Base-by-base conservation (phyloP, 169 alveolate genomes). In the Plasmodium knowlesi region DNA sequence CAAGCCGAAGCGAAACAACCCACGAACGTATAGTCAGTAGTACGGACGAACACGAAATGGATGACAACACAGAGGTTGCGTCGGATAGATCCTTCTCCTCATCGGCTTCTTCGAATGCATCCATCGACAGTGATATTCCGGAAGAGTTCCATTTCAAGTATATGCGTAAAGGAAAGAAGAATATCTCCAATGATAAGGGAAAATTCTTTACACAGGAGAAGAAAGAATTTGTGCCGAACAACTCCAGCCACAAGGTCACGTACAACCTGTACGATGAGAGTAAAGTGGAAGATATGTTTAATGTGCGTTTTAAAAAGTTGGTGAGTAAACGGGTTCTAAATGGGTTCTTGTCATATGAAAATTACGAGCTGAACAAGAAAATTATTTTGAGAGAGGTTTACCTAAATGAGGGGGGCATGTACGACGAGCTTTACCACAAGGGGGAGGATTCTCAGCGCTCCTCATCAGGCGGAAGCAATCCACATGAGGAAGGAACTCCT, bases 111-210 rank as follows among this genome's bases (percentile, higher is more conserved):
- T 28, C 81, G 12, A 28, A 86, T 19, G 14, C 41, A 16, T 19
- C 80, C 46, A 12, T 74, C 70, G 93, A 86, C 41, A 86, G 93
- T 76, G 93, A 86, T 19, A 74, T 86, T 37, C 82, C 93, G 3
- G 81, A 76, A 30, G 81, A 73, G 32, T 86, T 86, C 71, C 67
- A 86, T 30, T 86, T 86, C 43, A 86, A 86, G 19, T 86, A 86
- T 54, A 72, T 41, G 2, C 92, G 76, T 12, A 72, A 83, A 25
- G 78, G 54, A 25, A 74, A 71, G 14, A 74, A 84, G 79, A 70
- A 83, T 14, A 41, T 16, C 12, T 22, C 32, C 5, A 83, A 10
- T 10, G 54, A 14, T 9, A 84, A 28, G 5, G 67, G 41, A 14
- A 74, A 74, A 2, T 50, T 12, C 2, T 28, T 43, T 28, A 19